Conservation (phyloP, 225 moss, liverwort and hornwort species). For the Bryoerythrophyllum caledonicum region DNA sequence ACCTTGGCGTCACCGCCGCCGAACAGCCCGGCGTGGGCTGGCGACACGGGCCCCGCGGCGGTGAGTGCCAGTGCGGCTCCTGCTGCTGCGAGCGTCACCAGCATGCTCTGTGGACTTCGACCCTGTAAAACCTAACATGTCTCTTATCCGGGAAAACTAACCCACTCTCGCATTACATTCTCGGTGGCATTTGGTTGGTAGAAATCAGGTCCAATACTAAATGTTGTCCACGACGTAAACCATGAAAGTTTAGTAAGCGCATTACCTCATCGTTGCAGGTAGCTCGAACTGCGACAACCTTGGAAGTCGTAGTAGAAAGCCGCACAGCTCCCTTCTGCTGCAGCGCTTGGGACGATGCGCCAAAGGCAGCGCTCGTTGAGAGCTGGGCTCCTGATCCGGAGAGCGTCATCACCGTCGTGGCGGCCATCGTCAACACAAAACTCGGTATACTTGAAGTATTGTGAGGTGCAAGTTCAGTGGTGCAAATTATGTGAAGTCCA, state of each 20-base stretch:
- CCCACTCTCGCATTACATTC: too few species aligned
- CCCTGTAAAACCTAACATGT: slow-evolving; percentile 7
- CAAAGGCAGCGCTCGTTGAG: slow-evolving; percentile 23
- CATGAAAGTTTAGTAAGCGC: too few species aligned
- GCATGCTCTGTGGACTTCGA: slow-evolving; percentile 7
- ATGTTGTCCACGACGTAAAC: too few species aligned
- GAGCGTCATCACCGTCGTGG: not conserved
- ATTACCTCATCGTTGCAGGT: slow-evolving; percentile 23
- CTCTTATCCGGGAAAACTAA: not conserved
- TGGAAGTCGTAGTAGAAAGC: slow-evolving; percentile 1
- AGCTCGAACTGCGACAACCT: slow-evolving; percentile 20
- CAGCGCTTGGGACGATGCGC: slow-evolving; percentile 4
- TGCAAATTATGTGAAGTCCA: not conserved
- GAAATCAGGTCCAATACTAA: too few species aligned
- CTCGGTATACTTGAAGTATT: not conserved
- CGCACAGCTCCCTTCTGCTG: slow-evolving; percentile 14
- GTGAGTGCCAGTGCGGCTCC: slow-evolving; percentile 27
- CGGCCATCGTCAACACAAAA: slow-evolving; percentile 12
- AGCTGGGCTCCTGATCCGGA: slow-evolving; percentile 17
- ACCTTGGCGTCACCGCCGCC: slow-evolving; percentile 4
- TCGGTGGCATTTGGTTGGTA: too few species aligned
- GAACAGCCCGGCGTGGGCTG: slow-evolving; percentile 28
- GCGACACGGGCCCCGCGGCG: not conserved
- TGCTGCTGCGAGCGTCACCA: slow-evolving; percentile 24
- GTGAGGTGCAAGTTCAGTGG: not conserved